Percentiles rank a stretch among this genome's conserved stretches.
Evolutionary conservation across 352 stramenopile genomes (phyloP).

Genomic region (Phytopythium chamaehyphon): DNA sequence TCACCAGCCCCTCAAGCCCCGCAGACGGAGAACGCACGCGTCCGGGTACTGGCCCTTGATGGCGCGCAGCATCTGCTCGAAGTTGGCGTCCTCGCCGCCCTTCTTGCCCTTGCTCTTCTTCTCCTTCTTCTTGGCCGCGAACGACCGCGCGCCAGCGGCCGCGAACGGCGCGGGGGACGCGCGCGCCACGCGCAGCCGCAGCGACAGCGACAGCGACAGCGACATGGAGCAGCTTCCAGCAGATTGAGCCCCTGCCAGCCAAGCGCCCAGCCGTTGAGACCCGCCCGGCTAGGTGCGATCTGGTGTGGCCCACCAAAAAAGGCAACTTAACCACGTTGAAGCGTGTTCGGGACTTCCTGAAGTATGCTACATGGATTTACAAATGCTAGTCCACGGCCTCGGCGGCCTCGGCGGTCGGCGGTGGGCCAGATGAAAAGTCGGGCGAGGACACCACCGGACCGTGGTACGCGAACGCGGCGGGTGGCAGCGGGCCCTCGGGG

Average conservation of each 20-base stretch:
- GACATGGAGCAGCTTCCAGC: slow-evolving; percentile 1
- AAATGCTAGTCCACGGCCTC: too few relatives aligned
- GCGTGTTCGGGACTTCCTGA: too few relatives aligned
- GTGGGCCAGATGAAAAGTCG: slow-evolving; percentile 19
- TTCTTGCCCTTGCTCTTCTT: slow-evolving; percentile 62
- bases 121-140: slow-evolving; percentile 47
- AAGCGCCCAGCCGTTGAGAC: too few relatives aligned
- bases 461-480: slow-evolving; percentile 2
- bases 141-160: slow-evolving; percentile 22
- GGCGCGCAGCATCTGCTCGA: slow-evolving; percentile 81
- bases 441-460: slow-evolving; percentile 27
- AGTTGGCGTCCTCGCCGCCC: slow-evolving; percentile 57
- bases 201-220: slow-evolving; percentile 19
- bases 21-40: slow-evolving; percentile 33
- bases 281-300: too few relatives aligned
- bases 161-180: slow-evolving; percentile 9
- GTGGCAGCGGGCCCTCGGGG: not conserved
- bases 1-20: not conserved
- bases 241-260: too few relatives aligned
- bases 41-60: slow-evolving; percentile 77
- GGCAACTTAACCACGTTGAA: not conserved
- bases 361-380: too few relatives aligned
- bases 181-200: slow-evolving; percentile 12
- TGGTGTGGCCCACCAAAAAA: too few relatives aligned
- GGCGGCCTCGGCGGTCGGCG: slow-evolving; percentile 4